These are phyloP conservation scores for Pseudotsuga menziesii DNA, from an alignment of 75 land plant genomes.

Conservation along the genomic window DNA sequence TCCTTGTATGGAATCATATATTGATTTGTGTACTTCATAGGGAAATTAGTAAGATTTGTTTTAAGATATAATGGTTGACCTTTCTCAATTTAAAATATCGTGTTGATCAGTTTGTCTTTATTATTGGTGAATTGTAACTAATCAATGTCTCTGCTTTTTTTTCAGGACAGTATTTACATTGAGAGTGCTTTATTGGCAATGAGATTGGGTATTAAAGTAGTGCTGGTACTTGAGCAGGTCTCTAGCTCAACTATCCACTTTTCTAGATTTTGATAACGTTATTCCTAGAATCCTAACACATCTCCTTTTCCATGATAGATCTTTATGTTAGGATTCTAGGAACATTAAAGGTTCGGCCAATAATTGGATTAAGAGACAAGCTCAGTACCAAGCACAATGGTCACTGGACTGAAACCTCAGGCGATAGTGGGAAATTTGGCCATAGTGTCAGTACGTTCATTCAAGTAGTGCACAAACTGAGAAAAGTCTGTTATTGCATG, in stretches of 20 bases:
- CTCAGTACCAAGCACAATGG: slow-evolving; percentile 46
- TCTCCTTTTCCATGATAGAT: background rate
- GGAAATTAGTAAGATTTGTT: background rate
- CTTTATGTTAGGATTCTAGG: background rate
- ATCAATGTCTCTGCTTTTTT: slow-evolving; percentile 8
- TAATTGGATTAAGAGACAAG: slow-evolving; percentile 41
- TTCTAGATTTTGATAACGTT: background rate
- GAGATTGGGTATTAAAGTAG: slow-evolving; percentile 29
- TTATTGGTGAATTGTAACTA: background rate
- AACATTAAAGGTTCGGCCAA: slow-evolving; percentile 22
- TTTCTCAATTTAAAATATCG: background rate
- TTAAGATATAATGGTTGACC: background rate
- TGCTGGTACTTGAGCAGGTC: slow-evolving; percentile 46
- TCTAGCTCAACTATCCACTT: background rate
- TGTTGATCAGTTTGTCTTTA: background rate
- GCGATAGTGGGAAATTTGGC: slow-evolving; percentile 49
- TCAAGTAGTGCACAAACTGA: slow-evolving; percentile 30
- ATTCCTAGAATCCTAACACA: background rate
- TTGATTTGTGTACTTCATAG: background rate
- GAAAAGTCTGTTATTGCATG: slow-evolving; percentile 19
- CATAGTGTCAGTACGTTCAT: slow-evolving; percentile 29
- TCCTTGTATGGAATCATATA: background rate
- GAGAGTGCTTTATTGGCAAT: slow-evolving; percentile 37
- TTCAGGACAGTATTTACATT: slow-evolving; percentile 30
- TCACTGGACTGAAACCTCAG: slow-evolving; percentile 45